Percentiles rank a stretch among this genome's conserved stretches.
phyloP scores from a whole-genome alignment of 75 land plant genomes.

The Larix kaempferi region DNA sequence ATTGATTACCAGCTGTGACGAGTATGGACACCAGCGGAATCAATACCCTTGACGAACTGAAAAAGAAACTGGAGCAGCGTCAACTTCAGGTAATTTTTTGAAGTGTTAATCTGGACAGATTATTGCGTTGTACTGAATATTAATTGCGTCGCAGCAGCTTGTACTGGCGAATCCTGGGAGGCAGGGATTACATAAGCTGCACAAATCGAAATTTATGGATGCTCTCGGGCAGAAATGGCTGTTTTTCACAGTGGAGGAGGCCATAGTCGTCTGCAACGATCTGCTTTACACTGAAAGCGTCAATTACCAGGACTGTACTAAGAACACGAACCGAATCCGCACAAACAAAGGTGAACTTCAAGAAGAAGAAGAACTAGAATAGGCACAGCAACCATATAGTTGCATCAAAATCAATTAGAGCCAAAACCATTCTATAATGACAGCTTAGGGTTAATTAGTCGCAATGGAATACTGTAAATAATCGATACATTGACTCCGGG shows the following conservation, averaged over 20 bases:
- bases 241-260: slow-evolving; percentile 13
- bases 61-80: not conserved
- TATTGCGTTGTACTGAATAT: not conserved
- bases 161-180: slow-evolving; percentile 7
- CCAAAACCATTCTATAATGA: too few relatives aligned
- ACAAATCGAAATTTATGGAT: slow-evolving; percentile 1
- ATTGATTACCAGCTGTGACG: not conserved
- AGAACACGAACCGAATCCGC: too few relatives aligned
- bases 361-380: too few relatives aligned
- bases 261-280: not conserved
- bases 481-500: too few relatives aligned
- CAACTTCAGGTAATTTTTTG: not conserved
- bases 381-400: too few relatives aligned
- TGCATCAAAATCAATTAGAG: too few relatives aligned
- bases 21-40: too few relatives aligned
- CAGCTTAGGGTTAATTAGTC: too few relatives aligned
- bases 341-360: too few relatives aligned
- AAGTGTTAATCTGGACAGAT: not conserved
- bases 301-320: too few relatives aligned
- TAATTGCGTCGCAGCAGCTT: not conserved
- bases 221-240: not conserved
- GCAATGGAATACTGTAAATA: too few relatives aligned
- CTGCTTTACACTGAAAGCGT: not conserved
- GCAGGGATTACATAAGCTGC: not conserved
- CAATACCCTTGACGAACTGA: not conserved